Conservation (phyloP, 306 rosid species). For the Medicago arabica region DNA sequence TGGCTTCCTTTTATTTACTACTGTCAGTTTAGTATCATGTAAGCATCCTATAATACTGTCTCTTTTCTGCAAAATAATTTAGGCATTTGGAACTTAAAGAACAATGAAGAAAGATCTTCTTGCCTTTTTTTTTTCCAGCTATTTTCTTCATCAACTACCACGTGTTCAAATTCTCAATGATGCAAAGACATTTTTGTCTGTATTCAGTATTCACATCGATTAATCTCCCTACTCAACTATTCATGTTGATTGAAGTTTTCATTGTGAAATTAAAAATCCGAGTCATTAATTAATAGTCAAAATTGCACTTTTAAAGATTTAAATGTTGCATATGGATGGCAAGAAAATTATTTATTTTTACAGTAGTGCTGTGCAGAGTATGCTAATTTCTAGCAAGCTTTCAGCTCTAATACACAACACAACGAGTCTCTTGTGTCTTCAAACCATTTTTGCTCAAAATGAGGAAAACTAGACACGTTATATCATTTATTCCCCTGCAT, state of each 20-base stretch:
- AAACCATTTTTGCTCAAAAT: constrained; percentile 26
- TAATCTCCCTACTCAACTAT: constrained; percentile 7
- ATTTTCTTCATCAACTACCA: no score
- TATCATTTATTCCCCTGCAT: constrained; percentile 22
- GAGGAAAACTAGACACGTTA: constrained; percentile 20
- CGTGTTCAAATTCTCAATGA: background rate
- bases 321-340: constrained; percentile 28
- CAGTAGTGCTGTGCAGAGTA: constrained; percentile 15
- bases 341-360: constrained; percentile 27
- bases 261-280: constrained; percentile 24
- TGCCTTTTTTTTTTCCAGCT: no score
- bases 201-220: constrained; percentile 2
- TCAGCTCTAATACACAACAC: background rate
- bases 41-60: background rate
- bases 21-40: constrained; percentile 12
- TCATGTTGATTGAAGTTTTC: constrained; percentile 24
- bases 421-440: constrained; percentile 17
- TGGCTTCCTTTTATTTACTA: constrained; percentile 28
- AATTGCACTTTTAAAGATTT: constrained; percentile 7
- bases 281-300: constrained; percentile 8
- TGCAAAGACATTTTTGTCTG: constrained; percentile 23
- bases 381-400: background rate
- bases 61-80: background rate
- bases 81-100: no score
- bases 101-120: no score